Evolutionary conservation across 257 asterid species (phyloP), one percentile per base, ranked within the genome.

Genomic region (Fraxinus excelsior): DNA sequence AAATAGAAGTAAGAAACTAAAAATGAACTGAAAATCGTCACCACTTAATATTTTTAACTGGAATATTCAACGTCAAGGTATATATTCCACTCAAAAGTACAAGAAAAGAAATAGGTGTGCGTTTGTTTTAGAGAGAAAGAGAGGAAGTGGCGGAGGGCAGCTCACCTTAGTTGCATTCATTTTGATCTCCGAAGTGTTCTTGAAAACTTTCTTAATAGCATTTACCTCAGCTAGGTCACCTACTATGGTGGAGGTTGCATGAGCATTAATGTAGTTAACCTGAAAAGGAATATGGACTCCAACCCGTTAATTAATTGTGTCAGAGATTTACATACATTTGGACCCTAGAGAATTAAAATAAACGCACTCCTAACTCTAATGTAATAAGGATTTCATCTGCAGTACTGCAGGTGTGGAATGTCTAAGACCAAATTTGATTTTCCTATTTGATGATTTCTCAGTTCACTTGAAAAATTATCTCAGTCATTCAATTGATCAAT

Each of bases 191-290:
- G 90, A 78, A 19, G 96, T 88, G 87, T 83, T 82, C 90, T 88
- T 91, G 91, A 94, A 94, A 35, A 94, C 98, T 88, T 94, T 91
- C 87, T 91, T 94, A 76, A 94, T 78, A 71, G 98, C 98, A 73
- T 94, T 94, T 73, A 94, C 83, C 90, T 94, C 98, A 3, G 98
- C 97, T 64, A 94, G 81, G 82, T 94, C 98, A 80, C 98, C 98
- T 25, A 91, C 97, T 42, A 91, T 8, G 32, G 97, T 94, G 71
- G 98, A 94, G 76, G 98, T 94, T 74, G 98, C 98, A 82, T 94
- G 98, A 60, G 97, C 96, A 79, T 94, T 94, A 64, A 94, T 94
- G 87, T 91, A 94, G 82, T 91, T 94, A 77, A 94, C 97, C 98
- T 94, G 90, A 81, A 82, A 85, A 66, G 14, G 64, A 82, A 49